Evolutionary conservation across 2,329 filamentous ascomycete species (phyloP), one percentile per base, ranked within the genome.

Genomic region (Biscogniauxia mediterranea): DNA sequence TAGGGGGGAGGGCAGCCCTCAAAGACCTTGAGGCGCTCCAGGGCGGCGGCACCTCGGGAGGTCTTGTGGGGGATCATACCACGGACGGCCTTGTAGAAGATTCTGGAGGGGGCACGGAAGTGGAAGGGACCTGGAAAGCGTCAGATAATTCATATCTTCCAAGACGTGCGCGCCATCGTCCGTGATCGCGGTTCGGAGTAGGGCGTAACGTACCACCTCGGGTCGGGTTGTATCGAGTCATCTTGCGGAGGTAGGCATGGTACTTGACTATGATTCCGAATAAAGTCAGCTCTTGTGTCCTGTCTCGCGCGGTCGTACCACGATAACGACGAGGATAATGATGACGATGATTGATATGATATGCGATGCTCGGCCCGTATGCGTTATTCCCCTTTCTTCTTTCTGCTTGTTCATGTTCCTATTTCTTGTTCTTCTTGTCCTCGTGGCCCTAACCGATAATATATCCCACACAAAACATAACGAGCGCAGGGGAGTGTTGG

Each of bases 31-130:
- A 99, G 91, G 83, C 95, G 91, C 88, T 98, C 93, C 79, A 99
- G 83, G 75, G 95, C 95, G 76, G 94, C 94, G 75, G 92, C 90
- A 83, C 95, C 95, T 79, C 95, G 94, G 80, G 95, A 89, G 74
- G 95, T 99, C 92, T 99, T 99, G 92, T 99, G 95, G 78, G 95
- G 95, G 74, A 99, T 96, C 95, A 99, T 99, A 81, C 95, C 95
- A 81, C 95, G 94, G 84, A 99, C 92, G 79, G 95, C 93, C 91
- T 97, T 97, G 91, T 97, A 99, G 90, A 99, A 97, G 87, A 99
- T 97, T 83, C 96, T 91, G 76, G 93, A 96, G 69, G 95, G 95
- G 75, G 94, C 93, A 80, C 95, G 95, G 93, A 97, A 98, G 85
- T 99, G 95, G 93, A 98, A 99, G 82, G 95, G 95, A 86, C 94